Base-by-base conservation (phyloP, 163 green algal genomes). In the Prototheca stagnorum region DNA sequence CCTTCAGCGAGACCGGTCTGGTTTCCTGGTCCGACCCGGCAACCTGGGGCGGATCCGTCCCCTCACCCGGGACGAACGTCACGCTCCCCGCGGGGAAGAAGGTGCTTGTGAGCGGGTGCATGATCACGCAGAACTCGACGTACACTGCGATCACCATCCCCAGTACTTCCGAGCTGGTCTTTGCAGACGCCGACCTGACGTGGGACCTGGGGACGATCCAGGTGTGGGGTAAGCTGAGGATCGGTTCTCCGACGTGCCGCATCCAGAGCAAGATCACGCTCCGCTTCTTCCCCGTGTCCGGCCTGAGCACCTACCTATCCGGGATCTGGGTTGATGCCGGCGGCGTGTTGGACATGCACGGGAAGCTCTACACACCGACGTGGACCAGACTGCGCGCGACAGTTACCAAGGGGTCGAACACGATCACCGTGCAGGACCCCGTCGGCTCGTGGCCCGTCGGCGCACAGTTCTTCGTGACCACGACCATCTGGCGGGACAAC, bases 401-500 rank as follows among this genome's bases (percentile, higher is more conserved):
- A 26, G 51, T 53, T 1, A 7, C 6, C 41, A 17, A 23, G n/a
- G 47, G 54, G 0, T 20, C 42, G 23, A 60, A 58, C 24, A n/a
- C 5, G 3, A 51, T 58, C 31, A 47, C 12, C 3, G n/a, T 44
- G 19, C 35, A 65, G 53, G 61, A 73, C 9, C 12, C 61, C 0
- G 65, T 70, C 1, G 44, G n/a, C n/a, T n/a, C 62, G 35, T 78
- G 69, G 69, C 41, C 53, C 43, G 49, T 53, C 5, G 62, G 62
- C 5, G 65, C 75, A 56, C 59, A 75, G 35, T 26, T 73, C 5
- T 51, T 64, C 2, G 29, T 78, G 2, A 53, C 57, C 17, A 78
- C 69, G 17, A 68, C 45, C 56, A 68, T 69, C 20, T 78, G 55
- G 51, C 49, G 59, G 19, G 69, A 78, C 29, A 56, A 71, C 54